Evolutionary conservation across 1,139 yeast species (phyloP), one percentile per base, ranked within the genome.

Genomic region (Protomyces pachydermus): DNA sequence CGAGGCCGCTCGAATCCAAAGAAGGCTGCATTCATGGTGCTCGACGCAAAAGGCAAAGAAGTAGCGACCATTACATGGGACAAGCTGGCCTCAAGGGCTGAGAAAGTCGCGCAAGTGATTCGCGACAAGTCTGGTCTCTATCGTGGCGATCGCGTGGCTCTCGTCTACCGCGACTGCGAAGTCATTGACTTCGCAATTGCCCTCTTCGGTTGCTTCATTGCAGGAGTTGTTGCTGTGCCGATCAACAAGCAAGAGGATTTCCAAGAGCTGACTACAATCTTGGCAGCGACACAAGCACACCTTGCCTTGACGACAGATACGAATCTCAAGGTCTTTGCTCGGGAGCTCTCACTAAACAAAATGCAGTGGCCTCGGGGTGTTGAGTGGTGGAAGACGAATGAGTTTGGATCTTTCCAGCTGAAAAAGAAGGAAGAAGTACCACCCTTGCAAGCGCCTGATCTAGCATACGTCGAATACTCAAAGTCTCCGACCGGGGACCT

Each of bases 191-290:
- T 91, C 73, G 83, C 88, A 0, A 83, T 88, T 1, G 96, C 98
- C 0, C 75, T 95, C 18, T 82, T 90, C 72, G 98, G 97, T 2
- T 91, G 98, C 73, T 90, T 93, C 71, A 78, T 93, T 68, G 96
- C 97, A 0, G 97, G 96, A 0, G 88, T 90, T 48, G 91, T 95
- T 1, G 98, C 98, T 0, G 95, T 95, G 10, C 98, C 98, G 0
- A 71, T 85, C 51, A 78, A 78, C 61, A 67, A 66, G 25, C 62
- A 64, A 20, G 65, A 68, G 14, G 68, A 69, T 37, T 67, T 64
- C 52, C 64, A 46, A n/a, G 72, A 71, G 37, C 64, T 71, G 55
- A 66, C 65, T 18, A 86, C 84, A 66, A 87, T 91, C 51, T 82
- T 93, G 72, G 82, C 82, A 60, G 80, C 83, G 56, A 89, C 98